Evolutionary conservation across 768 basidiomycete species (phyloP).

Genomic region (Rhodotorula graminis): DNA sequence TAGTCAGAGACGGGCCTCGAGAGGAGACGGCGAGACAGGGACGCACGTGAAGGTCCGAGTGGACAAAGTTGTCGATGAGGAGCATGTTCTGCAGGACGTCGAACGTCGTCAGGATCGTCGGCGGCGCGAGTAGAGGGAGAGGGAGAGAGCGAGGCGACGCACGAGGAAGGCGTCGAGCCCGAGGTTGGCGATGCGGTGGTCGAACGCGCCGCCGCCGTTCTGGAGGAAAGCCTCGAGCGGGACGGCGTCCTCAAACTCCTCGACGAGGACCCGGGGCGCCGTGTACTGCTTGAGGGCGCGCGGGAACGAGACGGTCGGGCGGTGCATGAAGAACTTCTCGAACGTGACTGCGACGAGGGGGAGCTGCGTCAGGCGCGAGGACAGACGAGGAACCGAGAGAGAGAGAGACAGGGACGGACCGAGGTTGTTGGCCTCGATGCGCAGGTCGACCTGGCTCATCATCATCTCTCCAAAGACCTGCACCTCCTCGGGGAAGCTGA

Average conservation of each 20-base stretch:
- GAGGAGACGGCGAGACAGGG: background rate
- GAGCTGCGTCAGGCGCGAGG: background rate
- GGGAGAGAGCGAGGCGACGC: slow-evolving; percentile 42
- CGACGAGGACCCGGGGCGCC: slow-evolving; percentile 75
- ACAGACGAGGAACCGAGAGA: too few species aligned
- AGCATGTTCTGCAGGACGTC: slow-evolving; percentile 76
- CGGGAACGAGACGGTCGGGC: slow-evolving; percentile 81
- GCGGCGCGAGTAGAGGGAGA: too few species aligned
- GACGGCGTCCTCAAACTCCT: slow-evolving; percentile 87
- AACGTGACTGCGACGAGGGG: slow-evolving; percentile 54
- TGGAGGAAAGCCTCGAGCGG: slow-evolving; percentile 79
- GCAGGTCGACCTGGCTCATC: slow-evolving; percentile 85
- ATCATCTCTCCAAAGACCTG: slow-evolving; percentile 93
- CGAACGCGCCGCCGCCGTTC: slow-evolving; percentile 88
- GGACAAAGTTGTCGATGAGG: slow-evolving; percentile 93
- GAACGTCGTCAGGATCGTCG: background rate
- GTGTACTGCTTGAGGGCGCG: slow-evolving; percentile 76
- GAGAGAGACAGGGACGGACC: background rate
- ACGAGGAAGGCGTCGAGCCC: slow-evolving; percentile 94
- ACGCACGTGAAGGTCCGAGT: slow-evolving; percentile 53
- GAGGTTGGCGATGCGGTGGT: slow-evolving; percentile 79
- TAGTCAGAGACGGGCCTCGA: background rate
- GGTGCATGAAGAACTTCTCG: slow-evolving; percentile 71
- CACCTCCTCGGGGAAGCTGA: slow-evolving; percentile 92
- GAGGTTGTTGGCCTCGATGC: slow-evolving; percentile 84